Conservation (phyloP, 768 basidiomycete genomes). For the Pluteus cervinus region DNA sequence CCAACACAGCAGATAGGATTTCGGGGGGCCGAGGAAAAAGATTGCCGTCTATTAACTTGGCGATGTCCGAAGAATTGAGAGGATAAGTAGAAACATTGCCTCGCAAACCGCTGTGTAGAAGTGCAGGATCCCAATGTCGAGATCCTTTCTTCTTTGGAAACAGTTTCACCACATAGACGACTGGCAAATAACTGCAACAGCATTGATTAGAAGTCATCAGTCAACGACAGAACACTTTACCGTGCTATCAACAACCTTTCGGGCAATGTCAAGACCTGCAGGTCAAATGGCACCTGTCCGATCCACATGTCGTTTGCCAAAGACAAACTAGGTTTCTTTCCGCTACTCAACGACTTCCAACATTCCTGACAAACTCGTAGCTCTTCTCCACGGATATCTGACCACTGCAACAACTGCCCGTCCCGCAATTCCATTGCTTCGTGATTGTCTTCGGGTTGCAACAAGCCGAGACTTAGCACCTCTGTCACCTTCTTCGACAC, state of each 20-base stretch:
- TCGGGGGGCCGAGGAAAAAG: slow-evolving; percentile 22
- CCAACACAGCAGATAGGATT: too few relatives aligned
- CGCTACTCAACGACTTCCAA: neutral
- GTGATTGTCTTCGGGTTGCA: too few relatives aligned
- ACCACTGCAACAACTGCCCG: too few relatives aligned
- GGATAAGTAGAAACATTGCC: slow-evolving; percentile 28
- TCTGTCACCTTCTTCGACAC: slow-evolving; percentile 1
- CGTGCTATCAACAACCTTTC: slow-evolving; percentile 29
- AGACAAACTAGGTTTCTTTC: slow-evolving; percentile 12
- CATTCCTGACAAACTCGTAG: slow-evolving; percentile 9
- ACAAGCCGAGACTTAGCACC: too few relatives aligned
- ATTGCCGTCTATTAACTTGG: slow-evolving; percentile 16
- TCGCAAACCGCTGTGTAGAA: slow-evolving; percentile 14
- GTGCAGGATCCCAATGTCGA: slow-evolving; percentile 8
- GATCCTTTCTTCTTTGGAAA: slow-evolving; percentile 20
- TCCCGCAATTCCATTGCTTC: too few relatives aligned
- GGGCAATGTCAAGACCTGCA: slow-evolving; percentile 21
- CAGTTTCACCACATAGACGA: slow-evolving; percentile 29
- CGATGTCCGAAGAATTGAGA: slow-evolving; percentile 18
- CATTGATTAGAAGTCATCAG: too few relatives aligned
- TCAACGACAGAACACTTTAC: too few relatives aligned
- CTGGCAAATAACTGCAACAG: slow-evolving; percentile 23
- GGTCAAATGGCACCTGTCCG: slow-evolving; percentile 20
- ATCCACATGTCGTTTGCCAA: slow-evolving; percentile 37
- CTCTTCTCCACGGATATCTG: too few relatives aligned